phyloP scores from a whole-genome alignment of 1,139 yeast species.

The Blastobotrys aristatus region DNA sequence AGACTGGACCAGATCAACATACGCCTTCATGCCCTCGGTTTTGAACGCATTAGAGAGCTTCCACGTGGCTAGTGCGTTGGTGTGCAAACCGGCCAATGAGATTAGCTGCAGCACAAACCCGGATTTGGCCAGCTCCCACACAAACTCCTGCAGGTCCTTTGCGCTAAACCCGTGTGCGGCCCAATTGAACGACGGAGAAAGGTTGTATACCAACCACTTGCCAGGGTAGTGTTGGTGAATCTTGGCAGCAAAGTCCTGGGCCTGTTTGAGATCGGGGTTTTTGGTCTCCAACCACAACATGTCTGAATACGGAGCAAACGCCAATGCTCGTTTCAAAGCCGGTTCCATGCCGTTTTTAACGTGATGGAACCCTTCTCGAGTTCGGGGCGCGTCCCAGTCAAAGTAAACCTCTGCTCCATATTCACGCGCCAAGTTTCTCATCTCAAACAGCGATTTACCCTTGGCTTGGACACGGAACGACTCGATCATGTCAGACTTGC shows the following conservation, averaged over 20 bases:
- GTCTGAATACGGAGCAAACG: conserved; percentile 54
- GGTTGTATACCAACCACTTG: conserved; percentile 52
- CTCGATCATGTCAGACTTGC: conserved; percentile 34
- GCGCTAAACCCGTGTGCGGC: conserved; percentile 48
- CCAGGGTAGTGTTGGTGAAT: conserved; percentile 48
- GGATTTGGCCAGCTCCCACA: conserved; percentile 49
- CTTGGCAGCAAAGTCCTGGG: conserved; percentile 43
- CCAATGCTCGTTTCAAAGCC: conserved; percentile 49
- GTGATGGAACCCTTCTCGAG: conserved; percentile 52
- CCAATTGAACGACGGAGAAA: conserved; percentile 59
- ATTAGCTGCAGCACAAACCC: conserved; percentile 53
- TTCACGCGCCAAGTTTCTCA: conserved; percentile 34
- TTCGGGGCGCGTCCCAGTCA: conserved; percentile 56
- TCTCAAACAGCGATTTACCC: conserved; percentile 34
- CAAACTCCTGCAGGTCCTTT: conserved; percentile 43
- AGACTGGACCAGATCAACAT: conserved; percentile 48
- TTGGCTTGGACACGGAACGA: conserved; percentile 29
- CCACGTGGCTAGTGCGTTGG: conserved; percentile 48
- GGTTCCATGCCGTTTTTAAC: conserved; percentile 47
- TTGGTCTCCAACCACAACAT: conserved; percentile 57
- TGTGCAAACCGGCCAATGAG: conserved; percentile 52
- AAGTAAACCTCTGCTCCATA: conserved; percentile 36
- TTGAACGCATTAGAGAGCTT: conserved; percentile 45
- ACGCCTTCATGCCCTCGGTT: conserved; percentile 51
- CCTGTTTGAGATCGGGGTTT: conserved; percentile 49